phyloP scores from a whole-genome alignment of 2,329 filamentous ascomycete species.

The Calonectria naviculata region DNA sequence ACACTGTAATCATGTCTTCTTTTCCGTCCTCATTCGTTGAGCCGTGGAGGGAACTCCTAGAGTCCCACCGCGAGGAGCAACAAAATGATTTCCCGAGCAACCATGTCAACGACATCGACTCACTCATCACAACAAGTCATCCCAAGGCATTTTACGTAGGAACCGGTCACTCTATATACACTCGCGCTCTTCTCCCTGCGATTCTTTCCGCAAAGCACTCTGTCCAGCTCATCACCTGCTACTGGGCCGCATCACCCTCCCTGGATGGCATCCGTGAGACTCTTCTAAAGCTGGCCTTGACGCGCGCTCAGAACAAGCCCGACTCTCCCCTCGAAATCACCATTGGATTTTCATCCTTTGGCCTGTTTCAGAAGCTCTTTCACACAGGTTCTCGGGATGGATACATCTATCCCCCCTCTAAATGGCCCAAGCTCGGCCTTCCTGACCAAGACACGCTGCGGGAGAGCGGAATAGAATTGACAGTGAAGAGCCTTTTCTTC shows the following conservation, averaged over 20 bases:
- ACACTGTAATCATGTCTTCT: background rate
- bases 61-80: constrained; percentile 47
- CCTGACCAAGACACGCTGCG: constrained; percentile 64
- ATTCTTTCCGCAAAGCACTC: constrained; percentile 71
- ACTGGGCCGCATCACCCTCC: constrained; percentile 78
- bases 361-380: constrained; percentile 78
- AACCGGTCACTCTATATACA: constrained; percentile 68
- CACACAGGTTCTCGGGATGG: constrained; percentile 74
- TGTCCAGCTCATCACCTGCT: constrained; percentile 83
- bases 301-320: constrained; percentile 39
- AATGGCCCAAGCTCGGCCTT: constrained; percentile 75
- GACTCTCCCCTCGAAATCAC: constrained; percentile 65
- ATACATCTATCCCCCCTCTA: constrained; percentile 66
- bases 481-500: constrained; percentile 83
- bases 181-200: constrained; percentile 67
- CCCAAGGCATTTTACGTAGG: constrained; percentile 64
- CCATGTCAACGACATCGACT: constrained; percentile 54
- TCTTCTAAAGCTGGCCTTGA: constrained; percentile 68
- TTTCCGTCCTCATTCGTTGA: constrained; percentile 52
- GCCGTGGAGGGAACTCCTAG: constrained; percentile 50
- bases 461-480: constrained; percentile 71
- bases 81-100: constrained; percentile 61
- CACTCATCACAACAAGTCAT: constrained; percentile 60
- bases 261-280: constrained; percentile 67
- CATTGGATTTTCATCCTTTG: constrained; percentile 81